phyloP scores from a whole-genome alignment of 2,329 filamentous ascomycete species.

The Zymoseptoria tritici region DNA sequence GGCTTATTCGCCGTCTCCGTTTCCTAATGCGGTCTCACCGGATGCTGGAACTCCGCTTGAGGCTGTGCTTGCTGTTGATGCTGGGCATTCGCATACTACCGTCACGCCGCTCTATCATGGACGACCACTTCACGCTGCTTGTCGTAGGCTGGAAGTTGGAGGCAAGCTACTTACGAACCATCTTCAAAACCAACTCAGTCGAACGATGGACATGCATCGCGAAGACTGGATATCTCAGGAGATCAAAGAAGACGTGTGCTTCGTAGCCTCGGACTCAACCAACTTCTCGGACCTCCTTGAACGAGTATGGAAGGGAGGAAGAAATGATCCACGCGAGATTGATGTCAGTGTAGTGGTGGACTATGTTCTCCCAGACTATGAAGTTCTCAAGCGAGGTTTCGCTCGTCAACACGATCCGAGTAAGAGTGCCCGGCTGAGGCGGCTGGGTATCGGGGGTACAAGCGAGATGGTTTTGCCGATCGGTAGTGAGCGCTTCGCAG shows the following conservation, averaged over 20 bases:
- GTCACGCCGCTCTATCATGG: slow-evolving; percentile 80
- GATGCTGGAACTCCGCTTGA: slow-evolving; percentile 1
- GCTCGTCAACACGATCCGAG: slow-evolving; percentile 70
- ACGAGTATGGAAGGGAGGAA: slow-evolving; percentile 70
- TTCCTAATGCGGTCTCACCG: slow-evolving; percentile 31
- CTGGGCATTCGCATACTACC: slow-evolving; percentile 87
- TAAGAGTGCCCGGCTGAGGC: slow-evolving; percentile 47
- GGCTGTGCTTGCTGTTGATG: slow-evolving; percentile 79
- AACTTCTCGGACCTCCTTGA: slow-evolving; percentile 69
- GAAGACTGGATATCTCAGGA: slow-evolving; percentile 91
- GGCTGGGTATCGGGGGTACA: slow-evolving; percentile 41
- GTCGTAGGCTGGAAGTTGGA: slow-evolving; percentile 80
- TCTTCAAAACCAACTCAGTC: slow-evolving; percentile 79
- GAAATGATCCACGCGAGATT: slow-evolving; percentile 47
- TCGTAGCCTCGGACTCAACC: slow-evolving; percentile 42
- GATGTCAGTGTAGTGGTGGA: slow-evolving; percentile 64
- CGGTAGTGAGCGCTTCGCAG: slow-evolving; percentile 82
- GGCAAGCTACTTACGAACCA: slow-evolving; percentile 93
- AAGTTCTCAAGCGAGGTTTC: slow-evolving; percentile 56
- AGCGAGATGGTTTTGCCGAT: slow-evolving; percentile 76
- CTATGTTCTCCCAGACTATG: slow-evolving; percentile 82
- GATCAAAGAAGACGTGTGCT: slow-evolving; percentile 87
- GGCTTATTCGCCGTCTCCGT: slow-evolving; percentile 24
- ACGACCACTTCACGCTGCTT: slow-evolving; percentile 68
- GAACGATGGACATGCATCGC: slow-evolving; percentile 92